phyloP scores from a whole-genome alignment of 176 grass and related monocot genomes.

The Bothriochloa decipiens region DNA sequence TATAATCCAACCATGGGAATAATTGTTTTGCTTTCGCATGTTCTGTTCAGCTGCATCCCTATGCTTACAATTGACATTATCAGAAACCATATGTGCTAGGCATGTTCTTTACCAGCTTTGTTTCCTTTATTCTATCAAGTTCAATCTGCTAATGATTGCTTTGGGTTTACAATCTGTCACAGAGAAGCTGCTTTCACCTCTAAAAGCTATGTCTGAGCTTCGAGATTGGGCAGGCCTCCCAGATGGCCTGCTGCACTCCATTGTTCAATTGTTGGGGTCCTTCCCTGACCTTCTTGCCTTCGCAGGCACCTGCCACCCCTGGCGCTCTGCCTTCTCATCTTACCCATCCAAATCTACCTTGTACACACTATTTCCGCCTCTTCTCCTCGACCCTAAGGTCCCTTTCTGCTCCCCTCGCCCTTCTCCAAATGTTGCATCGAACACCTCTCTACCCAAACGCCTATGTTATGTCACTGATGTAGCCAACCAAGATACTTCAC shows the following conservation, averaged over 20 bases:
- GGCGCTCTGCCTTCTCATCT: slow-evolving; percentile 19
- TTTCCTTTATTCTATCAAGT: neutral
- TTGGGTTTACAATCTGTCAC: neutral
- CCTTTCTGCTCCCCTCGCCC: neutral
- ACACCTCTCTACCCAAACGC: too few relatives aligned
- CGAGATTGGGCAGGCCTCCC: slow-evolving; percentile 34
- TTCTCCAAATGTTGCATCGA: too few relatives aligned
- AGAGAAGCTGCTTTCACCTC: neutral
- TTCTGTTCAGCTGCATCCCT: too few relatives aligned
- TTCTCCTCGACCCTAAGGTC: neutral
- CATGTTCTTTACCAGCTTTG: neutral
- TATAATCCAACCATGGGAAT: too few relatives aligned
- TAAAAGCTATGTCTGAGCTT: neutral
- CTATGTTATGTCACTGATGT: too few relatives aligned
- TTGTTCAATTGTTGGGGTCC: slow-evolving; percentile 30
- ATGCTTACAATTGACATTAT: too few relatives aligned
- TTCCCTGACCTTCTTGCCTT: slow-evolving; percentile 26
- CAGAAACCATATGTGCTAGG: neutral
- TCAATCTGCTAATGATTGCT: neutral
- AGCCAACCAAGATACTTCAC: too few relatives aligned
- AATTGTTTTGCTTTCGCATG: too few relatives aligned
- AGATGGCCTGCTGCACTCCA: slow-evolving; percentile 19
- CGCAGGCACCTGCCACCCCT: neutral
- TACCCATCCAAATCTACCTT: neutral
- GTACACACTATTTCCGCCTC: neutral